These are phyloP conservation scores for Fusarium sp. DNA, from an alignment of 2,329 filamentous ascomycete genomes.

Conservation along the genomic window DNA sequence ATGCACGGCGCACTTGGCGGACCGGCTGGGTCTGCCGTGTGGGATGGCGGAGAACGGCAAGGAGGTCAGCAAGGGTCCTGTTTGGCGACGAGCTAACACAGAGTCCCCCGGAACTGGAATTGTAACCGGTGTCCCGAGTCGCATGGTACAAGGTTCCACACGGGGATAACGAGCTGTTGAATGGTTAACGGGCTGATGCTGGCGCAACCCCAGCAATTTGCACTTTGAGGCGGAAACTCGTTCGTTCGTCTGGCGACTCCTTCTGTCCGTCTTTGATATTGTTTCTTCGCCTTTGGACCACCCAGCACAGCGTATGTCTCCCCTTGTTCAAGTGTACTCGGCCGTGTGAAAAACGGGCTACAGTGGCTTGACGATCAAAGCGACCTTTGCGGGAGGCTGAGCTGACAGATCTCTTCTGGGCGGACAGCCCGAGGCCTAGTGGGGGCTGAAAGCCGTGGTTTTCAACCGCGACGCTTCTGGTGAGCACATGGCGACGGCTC, in stretches of 20 bases:
- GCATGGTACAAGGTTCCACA: conserved; percentile 11
- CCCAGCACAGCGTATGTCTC: not conserved
- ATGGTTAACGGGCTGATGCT: not conserved
- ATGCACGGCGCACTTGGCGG: conserved; percentile 29
- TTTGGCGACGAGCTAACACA: conserved; percentile 7
- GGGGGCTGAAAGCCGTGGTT: not conserved
- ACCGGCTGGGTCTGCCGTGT: conserved; percentile 21
- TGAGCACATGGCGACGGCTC: conserved; percentile 13
- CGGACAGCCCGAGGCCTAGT: conserved; percentile 25
- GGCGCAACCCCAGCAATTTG: conserved; percentile 29
- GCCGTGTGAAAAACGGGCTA: not conserved
- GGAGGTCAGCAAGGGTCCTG: conserved; percentile 23
- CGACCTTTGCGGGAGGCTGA: not conserved
- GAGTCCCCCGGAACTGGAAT: conserved; percentile 26
- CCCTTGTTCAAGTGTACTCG: not conserved
- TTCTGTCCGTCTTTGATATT: conserved; percentile 11
- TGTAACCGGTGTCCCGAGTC: conserved; percentile 7
- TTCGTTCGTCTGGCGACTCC: conserved; percentile 11
- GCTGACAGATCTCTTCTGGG: conserved; percentile 9
- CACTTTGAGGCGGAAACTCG: conserved; percentile 9
- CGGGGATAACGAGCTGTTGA: conserved; percentile 2
- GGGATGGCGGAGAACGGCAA: conserved; percentile 24
- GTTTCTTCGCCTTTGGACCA: conserved; percentile 7
- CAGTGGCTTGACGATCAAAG: not conserved
- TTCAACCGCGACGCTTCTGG: not conserved